Evolutionary conservation across 441 rosid species (phyloP), one percentile per base, ranked within the genome.

Genomic region (Croton laevigatus): DNA sequence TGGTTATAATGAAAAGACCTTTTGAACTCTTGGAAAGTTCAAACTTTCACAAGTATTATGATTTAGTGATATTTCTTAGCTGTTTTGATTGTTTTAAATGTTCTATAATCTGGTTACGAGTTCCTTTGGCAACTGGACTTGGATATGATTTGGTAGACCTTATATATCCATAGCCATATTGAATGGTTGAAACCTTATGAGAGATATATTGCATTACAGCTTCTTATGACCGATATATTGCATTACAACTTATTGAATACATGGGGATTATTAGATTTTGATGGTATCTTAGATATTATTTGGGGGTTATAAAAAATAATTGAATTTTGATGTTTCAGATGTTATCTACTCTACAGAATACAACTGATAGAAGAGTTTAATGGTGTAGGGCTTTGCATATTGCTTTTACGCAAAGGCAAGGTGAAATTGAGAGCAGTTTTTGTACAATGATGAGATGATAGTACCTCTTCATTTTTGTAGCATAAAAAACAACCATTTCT

Each of bases 1-100:
- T 20, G 62, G 46, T 57, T 58, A 65, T 73, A 37, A 53, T 61
- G 32, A 61, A 66, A 65, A 53, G 14, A 58, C 32, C n/a, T 58
- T n/a, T 59, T 49, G 62, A 73, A 22, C 7, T 55, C 34, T 14
- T 2, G 22, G 59, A 54, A 20, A 8, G 6, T 19, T 38, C 32
- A 5, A 34, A 32, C 59, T 11, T 65, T 65, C 6, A 0, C 6
- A 62, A 65, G 8, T 49, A 34, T 10, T 27, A 7, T 65, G 4
- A 1, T 10, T 7, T 10, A 36, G 38, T 6, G 6, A 4, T 36
- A 2, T 46, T 19, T 8, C 45, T 51, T 34, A 3, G 52, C 16
- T 13, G 20, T 40, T 62, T n/a, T 17, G 22, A 19, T 4, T 3
- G 49, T 13, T 23, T 11, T 34, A 1, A 22, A 54, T 6, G 32